phyloP scores from a whole-genome alignment of 306 rosid genomes.

The Luffa acutangula region DNA sequence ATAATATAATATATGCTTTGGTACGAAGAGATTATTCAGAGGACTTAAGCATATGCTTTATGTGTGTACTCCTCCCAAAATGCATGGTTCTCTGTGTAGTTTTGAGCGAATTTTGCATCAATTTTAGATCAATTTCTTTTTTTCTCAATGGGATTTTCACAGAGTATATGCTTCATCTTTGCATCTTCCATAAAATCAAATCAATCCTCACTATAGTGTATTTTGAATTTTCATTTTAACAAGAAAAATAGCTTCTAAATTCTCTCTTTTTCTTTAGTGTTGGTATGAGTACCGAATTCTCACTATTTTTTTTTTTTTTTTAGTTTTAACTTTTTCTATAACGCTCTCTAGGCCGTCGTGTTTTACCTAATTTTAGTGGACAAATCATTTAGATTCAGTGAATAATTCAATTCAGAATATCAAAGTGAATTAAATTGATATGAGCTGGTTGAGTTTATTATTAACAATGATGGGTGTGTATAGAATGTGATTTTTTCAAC shows the following conservation, averaged over 20 bases:
- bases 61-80: not conserved
- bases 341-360: not conserved
- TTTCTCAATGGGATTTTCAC: not conserved
- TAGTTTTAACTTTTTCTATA: not conserved
- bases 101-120: not conserved
- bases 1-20: not conserved
- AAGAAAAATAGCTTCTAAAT: not conserved
- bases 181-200: slow-evolving; percentile 7
- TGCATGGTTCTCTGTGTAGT: not conserved
- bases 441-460: too few relatives aligned
- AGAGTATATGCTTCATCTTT: slow-evolving; percentile 20
- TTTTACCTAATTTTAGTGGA: too few relatives aligned
- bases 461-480: too few relatives aligned
- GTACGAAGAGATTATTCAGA: not conserved
- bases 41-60: not conserved
- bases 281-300: not conserved
- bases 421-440: too few relatives aligned
- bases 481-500: not conserved
- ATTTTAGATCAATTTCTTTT: not conserved
- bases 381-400: not conserved
- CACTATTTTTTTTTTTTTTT: too few relatives aligned
- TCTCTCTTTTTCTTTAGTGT: not conserved
- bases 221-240: not conserved
- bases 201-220: not conserved
- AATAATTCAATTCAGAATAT: not conserved